Base-by-base conservation (phyloP, 176 grass and related monocot genomes). In the Musa schizocarpa region DNA sequence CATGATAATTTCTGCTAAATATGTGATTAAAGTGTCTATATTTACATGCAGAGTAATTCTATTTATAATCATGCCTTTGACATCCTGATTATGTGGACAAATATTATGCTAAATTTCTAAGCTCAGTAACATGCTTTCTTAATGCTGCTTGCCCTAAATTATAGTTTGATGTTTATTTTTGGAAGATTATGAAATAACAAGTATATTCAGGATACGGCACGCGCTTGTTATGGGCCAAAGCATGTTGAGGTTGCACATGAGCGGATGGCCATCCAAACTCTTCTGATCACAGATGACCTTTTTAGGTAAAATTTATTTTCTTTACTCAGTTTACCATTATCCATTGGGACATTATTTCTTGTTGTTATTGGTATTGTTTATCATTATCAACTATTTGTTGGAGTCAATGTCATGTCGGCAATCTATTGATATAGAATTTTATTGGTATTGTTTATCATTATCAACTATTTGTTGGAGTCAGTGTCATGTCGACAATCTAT, bases 161-260 rank as follows among this genome's bases (percentile, higher is more conserved):
- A 78, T 86, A 19, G 53, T 74, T 77, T 21, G 75, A 13, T 61
- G 66, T 11, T 61, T 73, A 12, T 74, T 87, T 74, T 84, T 26
- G 61, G 61, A 58, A 19, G 56, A 24, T 56, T 27, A 53, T 20
- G 34, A 67, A 82, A n/a, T 81, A 53, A 65, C 72, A 56, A 55
- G 69, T 83, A 79, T 74, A 71, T 85, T 58, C 78, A 99, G 95
- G 95, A 99, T 53, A 70, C 95, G 26, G 88, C 78, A n/a, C 90
- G 95, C 84, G 90, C 84, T 50, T 99, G 90, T 87, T 99, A 99
- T 83, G 95, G 95, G 63, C 90, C 90, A 82, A 91, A 81, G 78
- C 90, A 99, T 84, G 95, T 99, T 71, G 90, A 88, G 43, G 61
- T 99, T 79, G 95, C 95, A 74, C 85, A 91, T 56, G 90, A 93